Evolutionary conservation across 805 yeast species (phyloP).

Genomic region (Schizosaccharomyces cryophilus): DNA sequence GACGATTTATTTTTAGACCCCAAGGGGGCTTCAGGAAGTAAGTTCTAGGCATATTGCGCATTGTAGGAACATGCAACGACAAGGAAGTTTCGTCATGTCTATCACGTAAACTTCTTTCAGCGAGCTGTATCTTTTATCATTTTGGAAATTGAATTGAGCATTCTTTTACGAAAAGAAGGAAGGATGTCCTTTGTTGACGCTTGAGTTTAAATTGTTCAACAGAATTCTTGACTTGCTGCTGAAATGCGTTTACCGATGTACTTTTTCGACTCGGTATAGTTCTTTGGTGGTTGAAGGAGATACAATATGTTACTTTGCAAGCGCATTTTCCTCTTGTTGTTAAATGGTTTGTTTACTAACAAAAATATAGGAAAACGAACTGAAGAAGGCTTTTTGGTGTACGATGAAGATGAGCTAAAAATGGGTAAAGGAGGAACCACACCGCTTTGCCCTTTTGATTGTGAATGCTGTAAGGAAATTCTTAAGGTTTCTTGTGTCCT

Average conservation of each 20-base stretch:
- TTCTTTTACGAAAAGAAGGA: too few species aligned
- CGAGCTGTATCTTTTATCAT: too few species aligned
- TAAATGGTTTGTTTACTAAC: not conserved
- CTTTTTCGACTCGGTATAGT: too few species aligned
- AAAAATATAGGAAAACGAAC: not conserved
- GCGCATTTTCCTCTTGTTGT: not conserved
- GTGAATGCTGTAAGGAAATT: not conserved
- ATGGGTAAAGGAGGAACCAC: not conserved
- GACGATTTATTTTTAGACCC: constrained; percentile 2
- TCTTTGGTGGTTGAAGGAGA: not conserved
- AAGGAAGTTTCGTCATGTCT: too few species aligned
- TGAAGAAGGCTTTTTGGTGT: constrained; percentile 1
- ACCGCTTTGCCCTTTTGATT: constrained; percentile 1
- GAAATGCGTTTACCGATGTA: too few species aligned
- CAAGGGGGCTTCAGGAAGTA: constrained; percentile 1
- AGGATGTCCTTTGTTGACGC: too few species aligned
- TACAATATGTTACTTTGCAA: not conserved
- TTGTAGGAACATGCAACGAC: not conserved
- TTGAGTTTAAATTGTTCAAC: too few species aligned
- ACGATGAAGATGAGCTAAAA: not conserved
- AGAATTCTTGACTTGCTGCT: too few species aligned
- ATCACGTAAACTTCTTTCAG: too few species aligned
- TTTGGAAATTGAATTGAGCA: too few species aligned
- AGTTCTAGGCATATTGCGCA: constrained; percentile 8
- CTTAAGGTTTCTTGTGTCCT: not conserved